phyloP scores from a whole-genome alignment of 2,329 filamentous ascomycete species.

The Graphilbum fragrans region DNA sequence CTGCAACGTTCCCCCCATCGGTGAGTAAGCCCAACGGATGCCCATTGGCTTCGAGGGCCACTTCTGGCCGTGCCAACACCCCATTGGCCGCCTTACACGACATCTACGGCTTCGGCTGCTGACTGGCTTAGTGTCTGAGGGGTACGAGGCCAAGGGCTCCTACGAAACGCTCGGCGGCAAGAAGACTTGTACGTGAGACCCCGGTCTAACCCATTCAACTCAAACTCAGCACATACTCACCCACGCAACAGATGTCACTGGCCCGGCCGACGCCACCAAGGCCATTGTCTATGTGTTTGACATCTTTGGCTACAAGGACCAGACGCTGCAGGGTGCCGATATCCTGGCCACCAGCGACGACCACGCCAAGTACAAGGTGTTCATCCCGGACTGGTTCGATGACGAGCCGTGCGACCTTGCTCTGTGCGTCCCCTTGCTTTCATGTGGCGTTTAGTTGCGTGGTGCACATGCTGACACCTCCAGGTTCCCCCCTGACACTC shows the following conservation, averaged over 20 bases:
- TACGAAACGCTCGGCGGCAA: constrained; percentile 30
- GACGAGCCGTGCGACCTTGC: constrained; percentile 51
- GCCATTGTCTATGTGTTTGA: constrained; percentile 53
- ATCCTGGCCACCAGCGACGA: constrained; percentile 44
- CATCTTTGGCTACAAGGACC: constrained; percentile 59
- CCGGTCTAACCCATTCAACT: neutral
- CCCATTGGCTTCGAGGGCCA: too few species aligned
- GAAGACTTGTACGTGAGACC: constrained; percentile 29
- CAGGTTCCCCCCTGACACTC: constrained; percentile 50
- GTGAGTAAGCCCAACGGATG: constrained; percentile 4
- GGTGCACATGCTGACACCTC: neutral
- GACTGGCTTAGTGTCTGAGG: constrained; percentile 17
- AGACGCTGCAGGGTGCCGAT: constrained; percentile 59
- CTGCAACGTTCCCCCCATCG: constrained; percentile 33
- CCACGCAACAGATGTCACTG: constrained; percentile 32
- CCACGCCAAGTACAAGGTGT: constrained; percentile 64
- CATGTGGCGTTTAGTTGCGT: neutral
- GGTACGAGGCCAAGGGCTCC: constrained; percentile 30
- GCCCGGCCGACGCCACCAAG: constrained; percentile 35
- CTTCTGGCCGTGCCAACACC: too few species aligned
- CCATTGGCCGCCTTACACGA: too few species aligned
- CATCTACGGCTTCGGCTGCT: neutral
- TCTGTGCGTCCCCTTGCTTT: constrained; percentile 20
- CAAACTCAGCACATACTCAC: too few species aligned
- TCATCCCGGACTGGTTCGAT: constrained; percentile 86